phyloP scores from a whole-genome alignment of 129 eudicot species.

The Chrysanthemum lavandulifolium region DNA sequence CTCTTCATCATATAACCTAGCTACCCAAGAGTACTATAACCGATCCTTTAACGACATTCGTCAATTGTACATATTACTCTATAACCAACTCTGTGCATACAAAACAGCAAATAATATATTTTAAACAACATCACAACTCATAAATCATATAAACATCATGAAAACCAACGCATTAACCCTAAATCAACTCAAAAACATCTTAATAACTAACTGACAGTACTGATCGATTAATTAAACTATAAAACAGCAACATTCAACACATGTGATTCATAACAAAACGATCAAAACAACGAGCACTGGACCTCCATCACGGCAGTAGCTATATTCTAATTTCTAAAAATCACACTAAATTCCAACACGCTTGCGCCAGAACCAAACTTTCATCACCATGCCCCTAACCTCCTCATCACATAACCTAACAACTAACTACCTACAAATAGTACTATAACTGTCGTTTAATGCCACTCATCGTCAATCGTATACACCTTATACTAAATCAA shows the following conservation, averaged over 20 bases:
- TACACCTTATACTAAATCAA: neutral
- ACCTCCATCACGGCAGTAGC: conserved; percentile 44
- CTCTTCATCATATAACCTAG: conserved; percentile 9
- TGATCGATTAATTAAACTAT: conserved; percentile 18
- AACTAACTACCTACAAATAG: neutral
- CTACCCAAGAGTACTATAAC: neutral
- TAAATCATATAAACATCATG: neutral
- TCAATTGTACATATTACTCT: conserved; percentile 8
- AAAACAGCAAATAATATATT: conserved; percentile 12
- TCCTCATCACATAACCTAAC: conserved; percentile 13
- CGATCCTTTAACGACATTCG: neutral
- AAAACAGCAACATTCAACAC: neutral
- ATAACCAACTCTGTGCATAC: conserved; percentile 16
- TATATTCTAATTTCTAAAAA: conserved; percentile 23
- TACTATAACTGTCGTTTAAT: no score
- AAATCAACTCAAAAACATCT: neutral
- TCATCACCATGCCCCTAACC: conserved; percentile 3
- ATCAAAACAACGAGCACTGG: conserved; percentile 40
- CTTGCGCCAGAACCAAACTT: neutral
- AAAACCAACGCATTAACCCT: neutral
- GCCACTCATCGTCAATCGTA: neutral
- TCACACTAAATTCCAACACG: conserved; percentile 17
- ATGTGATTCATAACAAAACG: conserved; percentile 37
- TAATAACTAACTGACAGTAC: neutral
- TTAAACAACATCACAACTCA: neutral